Conservation (phyloP, 306 rosid genomes). For the Sesbania bispinosa region DNA sequence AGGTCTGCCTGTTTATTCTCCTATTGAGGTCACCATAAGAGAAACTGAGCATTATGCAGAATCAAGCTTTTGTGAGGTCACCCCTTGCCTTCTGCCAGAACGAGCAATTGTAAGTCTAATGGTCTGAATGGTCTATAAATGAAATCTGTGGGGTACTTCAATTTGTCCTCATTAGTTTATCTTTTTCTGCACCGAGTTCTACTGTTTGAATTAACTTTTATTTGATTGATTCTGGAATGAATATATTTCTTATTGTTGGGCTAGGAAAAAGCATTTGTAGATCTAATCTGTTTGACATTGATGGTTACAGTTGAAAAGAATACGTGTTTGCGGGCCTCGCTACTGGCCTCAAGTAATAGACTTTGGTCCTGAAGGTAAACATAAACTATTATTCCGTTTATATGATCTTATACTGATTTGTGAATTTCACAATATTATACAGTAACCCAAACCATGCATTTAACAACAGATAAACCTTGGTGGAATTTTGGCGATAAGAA, state of each 20-base stretch:
- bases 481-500: conserved; percentile 83
- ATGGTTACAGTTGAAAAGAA: conserved; percentile 68
- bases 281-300: conserved; percentile 28
- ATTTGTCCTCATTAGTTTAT: conserved; percentile 10
- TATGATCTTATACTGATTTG: conserved; percentile 7
- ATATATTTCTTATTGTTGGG: conserved; percentile 12
- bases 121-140: conserved; percentile 12
- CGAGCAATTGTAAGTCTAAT: conserved; percentile 71
- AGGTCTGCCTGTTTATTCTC: conserved; percentile 92
- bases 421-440: conserved; percentile 5
- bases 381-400: conserved; percentile 15
- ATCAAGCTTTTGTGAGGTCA: conserved; percentile 87
- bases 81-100: conserved; percentile 97
- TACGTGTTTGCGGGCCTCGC: conserved; percentile 91
- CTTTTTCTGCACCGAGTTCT: not conserved
- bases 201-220: not conserved
- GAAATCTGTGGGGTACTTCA: conserved; percentile 15
- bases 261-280: conserved; percentile 16
- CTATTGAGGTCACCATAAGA: conserved; percentile 74
- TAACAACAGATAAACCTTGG: conserved; percentile 83
- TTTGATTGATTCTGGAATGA: conserved; percentile 24
- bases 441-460: conserved; percentile 17
- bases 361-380: conserved; percentile 71
- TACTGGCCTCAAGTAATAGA: conserved; percentile 92
- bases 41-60: conserved; percentile 95